A percentile compares a stretch with the other conserved stretches of the same genome.
Evolutionary conservation across 441 rosid species (phyloP).

Genomic region (Adansonia rubrostipa): DNA sequence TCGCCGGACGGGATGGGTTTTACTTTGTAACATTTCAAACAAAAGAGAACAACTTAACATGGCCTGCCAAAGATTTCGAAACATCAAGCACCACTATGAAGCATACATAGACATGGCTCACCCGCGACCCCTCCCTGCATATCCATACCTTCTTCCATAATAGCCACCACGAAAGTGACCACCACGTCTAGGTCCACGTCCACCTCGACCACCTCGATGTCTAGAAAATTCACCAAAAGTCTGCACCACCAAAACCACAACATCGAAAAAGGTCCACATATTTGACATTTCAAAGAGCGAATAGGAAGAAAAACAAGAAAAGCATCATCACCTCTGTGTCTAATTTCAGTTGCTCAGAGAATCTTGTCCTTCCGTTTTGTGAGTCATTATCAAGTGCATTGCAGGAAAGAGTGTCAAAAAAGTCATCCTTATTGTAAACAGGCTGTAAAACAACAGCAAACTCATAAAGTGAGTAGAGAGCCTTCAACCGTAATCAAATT

Average conservation of each 20-base stretch:
- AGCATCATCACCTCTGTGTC: slow-evolving; percentile 70
- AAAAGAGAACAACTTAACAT: neutral
- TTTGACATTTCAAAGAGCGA: neutral
- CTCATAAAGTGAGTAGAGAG: neutral
- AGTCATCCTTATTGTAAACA: slow-evolving; percentile 84
- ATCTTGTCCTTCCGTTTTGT: slow-evolving; percentile 72
- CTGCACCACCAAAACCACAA: slow-evolving; percentile 45
- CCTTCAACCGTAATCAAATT: slow-evolving; percentile 16
- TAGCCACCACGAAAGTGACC: slow-evolving; percentile 61
- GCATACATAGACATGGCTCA: slow-evolving; percentile 37
- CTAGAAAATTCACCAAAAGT: slow-evolving; percentile 82
- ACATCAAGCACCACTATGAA: slow-evolving; percentile 27
- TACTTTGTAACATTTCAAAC: slow-evolving; percentile 16
- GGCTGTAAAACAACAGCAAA: slow-evolving; percentile 47
- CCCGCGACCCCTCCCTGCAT: slow-evolving; percentile 40
- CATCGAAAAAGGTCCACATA: slow-evolving; percentile 1
- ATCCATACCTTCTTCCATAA: slow-evolving; percentile 54
- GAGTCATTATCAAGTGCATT: slow-evolving; percentile 52
- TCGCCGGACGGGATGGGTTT: slow-evolving; percentile 9
- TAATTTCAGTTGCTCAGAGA: slow-evolving; percentile 79
- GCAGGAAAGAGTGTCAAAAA: slow-evolving; percentile 79
- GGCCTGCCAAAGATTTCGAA: neutral
- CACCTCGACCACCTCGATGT: slow-evolving; percentile 70
- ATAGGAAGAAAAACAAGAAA: slow-evolving; percentile 1
- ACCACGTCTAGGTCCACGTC: slow-evolving; percentile 57